Percentiles rank a stretch among this genome's conserved stretches.
These are phyloP conservation scores for Fraxinus velutina DNA, from an alignment of 305 asterid genomes.

Conservation along the genomic window DNA sequence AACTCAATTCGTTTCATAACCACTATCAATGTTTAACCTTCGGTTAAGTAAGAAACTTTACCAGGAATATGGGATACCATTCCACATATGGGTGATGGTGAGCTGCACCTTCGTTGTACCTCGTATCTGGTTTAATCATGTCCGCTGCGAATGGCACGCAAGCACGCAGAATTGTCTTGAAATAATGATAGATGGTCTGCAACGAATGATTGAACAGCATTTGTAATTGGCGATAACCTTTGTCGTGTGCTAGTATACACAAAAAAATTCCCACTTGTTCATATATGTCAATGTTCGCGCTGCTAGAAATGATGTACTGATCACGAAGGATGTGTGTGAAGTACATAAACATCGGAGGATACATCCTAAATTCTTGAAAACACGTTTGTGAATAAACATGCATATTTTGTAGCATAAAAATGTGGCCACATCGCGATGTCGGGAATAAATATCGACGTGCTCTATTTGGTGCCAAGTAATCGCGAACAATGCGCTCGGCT, in stretches of 20 bases:
- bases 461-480: too few relatives aligned
- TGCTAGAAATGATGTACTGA: not conserved
- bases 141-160: not conserved
- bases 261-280: not conserved
- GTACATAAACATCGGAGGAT: too few relatives aligned
- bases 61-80: not conserved
- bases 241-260: not conserved
- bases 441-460: too few relatives aligned
- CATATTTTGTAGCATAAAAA: too few relatives aligned
- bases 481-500: too few relatives aligned
- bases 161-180: not conserved
- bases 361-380: too few relatives aligned
- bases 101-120: not conserved
- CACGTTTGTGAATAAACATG: not conserved
- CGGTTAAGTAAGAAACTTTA: not conserved
- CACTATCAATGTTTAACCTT: not conserved
- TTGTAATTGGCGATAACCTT: not conserved
- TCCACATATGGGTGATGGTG: not conserved
- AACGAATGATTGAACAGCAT: not conserved
- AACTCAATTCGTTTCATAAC: too few relatives aligned
- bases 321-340: not conserved
- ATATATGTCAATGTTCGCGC: not conserved
- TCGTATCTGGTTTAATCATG: not conserved
- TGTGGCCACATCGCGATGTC: not conserved
- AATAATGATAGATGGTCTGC: not conserved